phyloP scores from a whole-genome alignment of 257 asterid species.

The Rehmannia glutinosa region DNA sequence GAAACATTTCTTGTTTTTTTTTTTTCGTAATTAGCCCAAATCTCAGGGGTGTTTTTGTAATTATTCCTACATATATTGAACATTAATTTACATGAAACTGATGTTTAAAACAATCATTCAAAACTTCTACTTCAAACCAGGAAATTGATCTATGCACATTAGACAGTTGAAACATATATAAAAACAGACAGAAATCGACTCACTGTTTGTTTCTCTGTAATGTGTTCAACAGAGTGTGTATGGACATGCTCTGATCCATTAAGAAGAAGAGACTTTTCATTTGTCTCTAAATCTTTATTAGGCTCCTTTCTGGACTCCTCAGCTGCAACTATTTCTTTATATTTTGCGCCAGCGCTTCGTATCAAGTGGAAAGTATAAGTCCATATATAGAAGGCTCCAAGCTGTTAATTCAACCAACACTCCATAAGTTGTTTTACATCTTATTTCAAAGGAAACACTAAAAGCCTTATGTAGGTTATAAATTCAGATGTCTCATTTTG shows the following conservation, averaged over 20 bases:
- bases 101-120: too few species aligned
- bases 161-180: neutral
- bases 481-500: too few species aligned
- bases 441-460: neutral
- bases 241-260: conserved; percentile 15
- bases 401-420: conserved; percentile 27
- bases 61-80: too few species aligned
- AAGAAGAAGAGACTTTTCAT: conserved; percentile 44
- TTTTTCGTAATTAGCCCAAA: too few species aligned
- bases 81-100: too few species aligned
- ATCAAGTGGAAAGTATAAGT: conserved; percentile 55
- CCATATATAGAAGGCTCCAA: conserved; percentile 75
- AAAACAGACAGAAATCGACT: neutral
- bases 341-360: conserved; percentile 35
- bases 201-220: conserved; percentile 25
- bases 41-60: too few species aligned
- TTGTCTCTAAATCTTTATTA: conserved; percentile 48
- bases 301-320: conserved; percentile 30
- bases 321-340: conserved; percentile 13
- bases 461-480: too few species aligned
- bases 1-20: too few species aligned
- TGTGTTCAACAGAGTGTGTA: neutral
- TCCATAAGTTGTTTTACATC: neutral
- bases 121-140: too few species aligned
- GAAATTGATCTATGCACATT: too few species aligned